These are phyloP conservation scores for Bacidia gigantensis DNA, from an alignment of 495 filamentous ascomycete species.

Conservation along the genomic window DNA sequence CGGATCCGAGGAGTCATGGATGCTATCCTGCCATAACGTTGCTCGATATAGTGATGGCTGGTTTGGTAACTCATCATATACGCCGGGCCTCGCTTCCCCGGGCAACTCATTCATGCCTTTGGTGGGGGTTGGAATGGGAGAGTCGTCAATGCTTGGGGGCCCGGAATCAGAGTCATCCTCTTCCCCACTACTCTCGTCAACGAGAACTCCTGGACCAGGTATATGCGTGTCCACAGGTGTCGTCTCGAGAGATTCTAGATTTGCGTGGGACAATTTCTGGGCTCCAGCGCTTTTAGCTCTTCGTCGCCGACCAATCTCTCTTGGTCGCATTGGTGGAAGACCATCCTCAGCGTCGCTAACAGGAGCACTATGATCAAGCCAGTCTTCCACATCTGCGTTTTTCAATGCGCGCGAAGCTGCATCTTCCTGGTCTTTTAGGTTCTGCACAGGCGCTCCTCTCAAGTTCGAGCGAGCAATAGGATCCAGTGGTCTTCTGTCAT, in stretches of 20 bases:
- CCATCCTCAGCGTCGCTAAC: constrained; percentile 30
- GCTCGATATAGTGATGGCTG: constrained; percentile 26
- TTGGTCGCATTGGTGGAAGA: constrained; percentile 12
- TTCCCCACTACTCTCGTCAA: constrained; percentile 34
- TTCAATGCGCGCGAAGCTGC: constrained; percentile 29
- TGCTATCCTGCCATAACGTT: constrained; percentile 32
- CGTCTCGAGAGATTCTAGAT: constrained; percentile 15
- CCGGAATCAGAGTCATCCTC: constrained; percentile 23
- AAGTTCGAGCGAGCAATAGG: constrained; percentile 23
- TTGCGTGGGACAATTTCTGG: constrained; percentile 27
- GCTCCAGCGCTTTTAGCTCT: constrained; percentile 37
- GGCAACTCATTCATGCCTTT: constrained; percentile 23
- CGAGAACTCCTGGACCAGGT: constrained; percentile 34
- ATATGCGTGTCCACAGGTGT: constrained; percentile 19
- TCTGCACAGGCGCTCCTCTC: constrained; percentile 27
- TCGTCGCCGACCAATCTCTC: constrained; percentile 15
- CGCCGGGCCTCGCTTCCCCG: constrained; percentile 18
- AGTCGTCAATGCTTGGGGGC: constrained; percentile 15
- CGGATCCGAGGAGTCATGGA: constrained; percentile 22
- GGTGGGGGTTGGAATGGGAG: constrained; percentile 24
- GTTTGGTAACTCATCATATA: constrained; percentile 12
- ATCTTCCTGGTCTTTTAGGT: constrained; percentile 32
- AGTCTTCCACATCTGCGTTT: constrained; percentile 32
- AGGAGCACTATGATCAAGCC: constrained; percentile 32
- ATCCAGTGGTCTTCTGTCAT: constrained; percentile 18